Base-by-base conservation (phyloP, 176 grass and related monocot species). In the Themeda triandra region DNA sequence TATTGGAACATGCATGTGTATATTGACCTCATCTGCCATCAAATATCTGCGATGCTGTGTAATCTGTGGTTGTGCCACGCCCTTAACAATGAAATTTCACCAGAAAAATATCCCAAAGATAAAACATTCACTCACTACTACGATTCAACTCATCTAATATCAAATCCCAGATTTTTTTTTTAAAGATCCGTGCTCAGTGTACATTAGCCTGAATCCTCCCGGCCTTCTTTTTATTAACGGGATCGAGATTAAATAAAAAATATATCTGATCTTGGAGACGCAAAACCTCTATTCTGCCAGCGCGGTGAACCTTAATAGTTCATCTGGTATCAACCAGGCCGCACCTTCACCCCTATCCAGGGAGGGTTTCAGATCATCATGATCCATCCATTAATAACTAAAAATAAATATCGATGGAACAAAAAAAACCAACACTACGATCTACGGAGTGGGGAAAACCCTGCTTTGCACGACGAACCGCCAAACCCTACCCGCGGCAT, bases 401-500 rank as follows among this genome's bases (percentile, higher is more conserved):
- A 78, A 77, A 9, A 36, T 1, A 36, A 9, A 44, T 44, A n/a
- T 14, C 15, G 17, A 2, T 23, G 3, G 6, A 5, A 63, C 24
- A 63, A 54, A 5, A n/a, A 41, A 51, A 12, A 44, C 6, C 2
- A 58, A n/a, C 21, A 73, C 23, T 2, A 45, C 35, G 36, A 71
- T 44, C 31, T 64, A 77, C 63, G 31, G 45, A 32, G 13, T 4
- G 18, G 37, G 14, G 2, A 2, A 66, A 31, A 17, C 35, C 63
- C n/a, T 23, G 13, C 23, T 53, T 41, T 10, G 45, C 30, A 40
- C 8, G 48, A 70, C 4, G 72, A 42, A 42, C 64, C 35, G 36
- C 58, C 76, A 45, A 84, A 86, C 31, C 66, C 65, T 86, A 78
- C 72, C 32, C 15, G 13, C 41, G 2, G 36, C 53, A 73, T 69